phyloP scores from a whole-genome alignment of 768 basidiomycete genomes.

The Psilocybe azurescens region DNA sequence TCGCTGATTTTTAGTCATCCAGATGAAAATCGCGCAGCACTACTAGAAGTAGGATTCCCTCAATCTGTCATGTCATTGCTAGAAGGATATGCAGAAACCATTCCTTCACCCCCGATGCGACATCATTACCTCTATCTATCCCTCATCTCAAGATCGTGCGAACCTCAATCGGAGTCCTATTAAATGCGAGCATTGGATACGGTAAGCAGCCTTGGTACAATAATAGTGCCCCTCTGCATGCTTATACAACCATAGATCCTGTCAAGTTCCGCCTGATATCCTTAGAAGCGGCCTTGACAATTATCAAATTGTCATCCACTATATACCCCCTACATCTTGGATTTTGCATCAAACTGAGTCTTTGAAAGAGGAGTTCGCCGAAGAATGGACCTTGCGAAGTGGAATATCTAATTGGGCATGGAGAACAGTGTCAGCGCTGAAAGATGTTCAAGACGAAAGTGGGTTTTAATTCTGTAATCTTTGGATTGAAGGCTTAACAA shows the following conservation, averaged over 20 bases:
- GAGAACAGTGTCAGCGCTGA: constrained; percentile 75
- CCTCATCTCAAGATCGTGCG: constrained; percentile 75
- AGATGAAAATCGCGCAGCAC: constrained; percentile 78
- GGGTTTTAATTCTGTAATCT: constrained; percentile 19
- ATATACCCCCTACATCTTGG: constrained; percentile 82
- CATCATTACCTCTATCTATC: constrained; percentile 57
- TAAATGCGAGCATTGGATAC: constrained; percentile 80
- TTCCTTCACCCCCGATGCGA: constrained; percentile 37
- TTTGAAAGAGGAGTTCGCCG: constrained; percentile 38
- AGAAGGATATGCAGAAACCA: constrained; percentile 66
- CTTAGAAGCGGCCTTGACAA: constrained; percentile 68
- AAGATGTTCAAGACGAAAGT: constrained; percentile 77
- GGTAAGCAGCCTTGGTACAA: constrained; percentile 46
- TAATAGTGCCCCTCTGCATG: neutral
- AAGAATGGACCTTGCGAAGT: constrained; percentile 70
- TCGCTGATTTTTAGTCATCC: constrained; percentile 3
- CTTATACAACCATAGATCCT: constrained; percentile 53
- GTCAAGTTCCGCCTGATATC: constrained; percentile 72
- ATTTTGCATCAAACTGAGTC: constrained; percentile 25
- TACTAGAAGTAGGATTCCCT: constrained; percentile 75
- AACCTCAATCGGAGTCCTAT: constrained; percentile 77
- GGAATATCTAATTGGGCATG: constrained; percentile 79
- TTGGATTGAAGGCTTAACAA: neutral
- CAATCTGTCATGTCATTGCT: constrained; percentile 70
- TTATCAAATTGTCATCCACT: constrained; percentile 68